Base-by-base conservation (phyloP, 2,329 filamentous ascomycete species). In the Fusarium irregulare region DNA sequence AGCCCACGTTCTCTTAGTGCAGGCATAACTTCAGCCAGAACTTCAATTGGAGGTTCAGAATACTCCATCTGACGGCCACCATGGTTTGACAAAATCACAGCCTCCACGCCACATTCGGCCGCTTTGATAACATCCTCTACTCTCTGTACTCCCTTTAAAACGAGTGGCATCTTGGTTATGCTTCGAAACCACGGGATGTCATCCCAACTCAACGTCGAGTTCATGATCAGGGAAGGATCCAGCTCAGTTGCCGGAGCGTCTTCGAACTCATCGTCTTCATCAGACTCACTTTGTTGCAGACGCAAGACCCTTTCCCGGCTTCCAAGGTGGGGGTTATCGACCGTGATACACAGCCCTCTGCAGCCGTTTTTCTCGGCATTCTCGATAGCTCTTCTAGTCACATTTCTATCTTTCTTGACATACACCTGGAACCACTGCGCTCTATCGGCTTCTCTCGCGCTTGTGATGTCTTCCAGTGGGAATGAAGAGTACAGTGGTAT, bases 21-120 rank as follows among this genome's bases (percentile, higher is more conserved):
- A 0, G 94, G 93, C 90, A 97, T 94, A 14, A 94, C 93, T 83
- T 98, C 94, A 18, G 94, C 91, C 23, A 98, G 87, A 0, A 97
- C 88, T 80, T 98, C 94, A 66, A 98, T 88, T 18, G 89, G 93
- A 0, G 93, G 94, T 6, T 92, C 91, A 1, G 95, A 92, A 69
- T 94, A 97, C 76, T 99, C 96, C 56, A 98, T 89, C 79, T 98
- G 95, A 2, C 95, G 88, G 16, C 95, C 95, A 65, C 96, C 96
- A 82, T 99, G 96, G 82, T 99, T 99, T 44, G 92, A 97, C 18
- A 99, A 86, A 8, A 98, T 94, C 12, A 98, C 93, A 46, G 92
- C 96, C 73, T 97, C 90, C 25, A 95, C 89, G 49, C 93, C 92
- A 13, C 83, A 85, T 63, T 95, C 92, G 67, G 91, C 86, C 11